Conservation (phyloP, 805 yeast genomes). For the Pichia heedii region DNA sequence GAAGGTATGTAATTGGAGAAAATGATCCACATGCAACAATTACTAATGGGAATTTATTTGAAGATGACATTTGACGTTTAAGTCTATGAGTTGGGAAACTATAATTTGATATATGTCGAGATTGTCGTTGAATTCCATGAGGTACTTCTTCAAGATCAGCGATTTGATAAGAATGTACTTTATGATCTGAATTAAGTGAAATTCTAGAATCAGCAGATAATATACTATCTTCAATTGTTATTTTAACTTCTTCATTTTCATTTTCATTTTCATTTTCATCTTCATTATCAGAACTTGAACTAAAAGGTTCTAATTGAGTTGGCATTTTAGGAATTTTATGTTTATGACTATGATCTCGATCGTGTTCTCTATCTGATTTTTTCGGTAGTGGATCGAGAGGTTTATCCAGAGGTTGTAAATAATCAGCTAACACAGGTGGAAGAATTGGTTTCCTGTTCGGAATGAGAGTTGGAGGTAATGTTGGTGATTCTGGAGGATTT, state of each 20-base stretch:
- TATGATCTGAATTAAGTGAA: slow-evolving; percentile 25
- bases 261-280: slow-evolving; percentile 1
- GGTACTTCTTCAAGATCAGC: slow-evolving; percentile 98
- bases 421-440: slow-evolving; percentile 69
- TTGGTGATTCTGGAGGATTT: slow-evolving; percentile 50
- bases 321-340: slow-evolving; percentile 35
- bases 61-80: slow-evolving; percentile 58
- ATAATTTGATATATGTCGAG: slow-evolving; percentile 59
- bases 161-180: slow-evolving; percentile 51
- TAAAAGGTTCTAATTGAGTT: slow-evolving; percentile 49
- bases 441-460: slow-evolving; percentile 73
- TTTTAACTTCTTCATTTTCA: neutral
- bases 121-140: slow-evolving; percentile 85
- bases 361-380: neutral
- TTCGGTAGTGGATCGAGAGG: slow-evolving; percentile 38
- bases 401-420: slow-evolving; percentile 62
- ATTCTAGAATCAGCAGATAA: slow-evolving; percentile 22
- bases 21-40: slow-evolving; percentile 97
- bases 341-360: slow-evolving; percentile 8
- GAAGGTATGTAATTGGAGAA: slow-evolving; percentile 91
- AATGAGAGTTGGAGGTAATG: slow-evolving; percentile 57
- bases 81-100: slow-evolving; percentile 83
- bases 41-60: slow-evolving; percentile 79
- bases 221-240: neutral
- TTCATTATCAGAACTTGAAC: slow-evolving; percentile 38